These are phyloP conservation scores for Eucalyptus erythrocorys DNA, from an alignment of 345 rosid species.

Conservation along the genomic window DNA sequence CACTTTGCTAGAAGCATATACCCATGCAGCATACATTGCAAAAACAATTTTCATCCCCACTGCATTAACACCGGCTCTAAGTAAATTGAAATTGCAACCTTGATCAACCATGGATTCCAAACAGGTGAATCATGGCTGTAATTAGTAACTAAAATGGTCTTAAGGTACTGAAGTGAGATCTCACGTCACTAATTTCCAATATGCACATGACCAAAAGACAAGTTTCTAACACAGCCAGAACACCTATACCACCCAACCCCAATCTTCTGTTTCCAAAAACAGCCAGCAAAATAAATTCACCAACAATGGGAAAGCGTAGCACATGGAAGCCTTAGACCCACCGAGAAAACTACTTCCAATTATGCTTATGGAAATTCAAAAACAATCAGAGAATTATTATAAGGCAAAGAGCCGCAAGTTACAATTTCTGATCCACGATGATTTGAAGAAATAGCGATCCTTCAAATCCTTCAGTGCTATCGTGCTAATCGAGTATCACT, in stretches of 20 bases:
- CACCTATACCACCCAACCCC: background rate
- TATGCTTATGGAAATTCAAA: background rate
- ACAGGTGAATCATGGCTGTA: background rate
- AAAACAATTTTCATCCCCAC: background rate
- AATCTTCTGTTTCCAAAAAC: background rate
- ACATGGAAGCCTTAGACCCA: background rate
- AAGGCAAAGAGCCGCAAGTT: background rate
- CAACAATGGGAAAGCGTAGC: background rate
- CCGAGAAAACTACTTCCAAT: background rate
- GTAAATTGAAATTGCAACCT: background rate
- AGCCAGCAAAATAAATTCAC: background rate
- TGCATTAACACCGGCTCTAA: background rate
- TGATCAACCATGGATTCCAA: background rate
- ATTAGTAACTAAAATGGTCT: background rate
- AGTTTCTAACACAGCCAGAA: background rate
- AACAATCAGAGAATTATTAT: background rate
- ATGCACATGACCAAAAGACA: background rate
- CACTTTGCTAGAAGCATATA: background rate
- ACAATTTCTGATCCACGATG: background rate
- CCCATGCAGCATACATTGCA: background rate
- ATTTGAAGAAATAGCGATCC: background rate
- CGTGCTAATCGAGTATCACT: background rate
- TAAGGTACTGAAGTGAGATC: background rate
- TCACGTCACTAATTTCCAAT: background rate
- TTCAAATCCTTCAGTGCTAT: background rate